Evolutionary conservation across 495 filamentous ascomycete species (phyloP), one percentile per base, ranked within the genome.

Genomic region (Annulohypoxylon stygium): DNA sequence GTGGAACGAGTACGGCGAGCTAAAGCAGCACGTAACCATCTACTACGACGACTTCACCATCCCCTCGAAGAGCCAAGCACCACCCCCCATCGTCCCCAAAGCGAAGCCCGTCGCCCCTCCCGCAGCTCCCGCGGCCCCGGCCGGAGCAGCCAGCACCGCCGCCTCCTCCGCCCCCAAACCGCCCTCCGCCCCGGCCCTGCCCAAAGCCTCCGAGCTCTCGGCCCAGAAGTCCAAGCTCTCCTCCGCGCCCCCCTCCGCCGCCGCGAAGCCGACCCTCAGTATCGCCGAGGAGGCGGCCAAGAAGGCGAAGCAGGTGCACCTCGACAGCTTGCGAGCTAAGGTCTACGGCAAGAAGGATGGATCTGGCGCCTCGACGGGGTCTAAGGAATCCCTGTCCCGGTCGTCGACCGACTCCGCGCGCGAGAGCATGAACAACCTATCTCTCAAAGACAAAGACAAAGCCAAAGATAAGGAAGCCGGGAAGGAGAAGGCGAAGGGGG

Each of bases 1-100:
- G 78, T 98, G 97, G 97, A 99, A 99, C 82, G 96, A 99, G 76
- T 97, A 95, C 77, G 95, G 93, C 77, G 96, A 98, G 83, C 87
- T 99, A 63, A 95, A 96, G 79, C 88, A 96, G 79, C 88, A 93
- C 67, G 85, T 98, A 62, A 91, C 78, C 48, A 82, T 87, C 73
- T 84, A 83, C 81, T 83, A 84, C 81, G 77, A 89, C 85, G 74
- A 88, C 82, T 81, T 83, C 84, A 80, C 83, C 57, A 82, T 80
- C 62, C 86, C 77, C 30, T 78, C 70, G 78, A 85, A 73, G 77
- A 76, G 65, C 79, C 78, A 83, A 73, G 80, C 76, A 2, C 76
- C 63, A 4, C 78, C 81, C 26, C 77, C 79, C 30, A 45, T 71
- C 16, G 73, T 76, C 2, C 76, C 76, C 50, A 81, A 81, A 48